Evolutionary conservation across 2,329 filamentous ascomycete genomes (phyloP).

Genomic region (Aureobasidium sp.): DNA sequence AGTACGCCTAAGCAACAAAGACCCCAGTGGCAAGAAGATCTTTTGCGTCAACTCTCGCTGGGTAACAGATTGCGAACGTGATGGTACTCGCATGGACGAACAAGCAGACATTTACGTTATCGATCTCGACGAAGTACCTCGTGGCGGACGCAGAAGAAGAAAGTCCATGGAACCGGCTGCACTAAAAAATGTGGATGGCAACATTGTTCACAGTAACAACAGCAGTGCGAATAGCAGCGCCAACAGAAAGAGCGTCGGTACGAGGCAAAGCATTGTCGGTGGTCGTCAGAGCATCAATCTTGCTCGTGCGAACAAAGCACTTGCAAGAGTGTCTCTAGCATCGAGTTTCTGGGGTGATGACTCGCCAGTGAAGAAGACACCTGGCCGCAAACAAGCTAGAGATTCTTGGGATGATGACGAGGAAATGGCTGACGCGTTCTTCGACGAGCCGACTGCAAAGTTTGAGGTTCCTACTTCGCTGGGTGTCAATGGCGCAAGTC

Average conservation of each 20-base stretch:
- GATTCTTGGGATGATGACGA: constrained; percentile 22
- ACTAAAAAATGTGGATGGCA: constrained; percentile 26
- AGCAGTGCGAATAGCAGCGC: constrained; percentile 25
- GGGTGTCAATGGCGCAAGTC: constrained; percentile 15
- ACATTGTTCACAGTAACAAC: constrained; percentile 22
- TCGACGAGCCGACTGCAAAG: constrained; percentile 11
- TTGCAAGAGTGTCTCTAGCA: constrained; percentile 18
- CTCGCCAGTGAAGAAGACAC: constrained; percentile 15
- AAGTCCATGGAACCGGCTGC: constrained; percentile 31
- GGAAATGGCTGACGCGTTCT: constrained; percentile 20
- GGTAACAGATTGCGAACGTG: constrained; percentile 29
- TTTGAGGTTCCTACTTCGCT: constrained; percentile 25
- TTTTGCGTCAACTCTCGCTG: constrained; percentile 31
- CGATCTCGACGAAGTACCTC: constrained; percentile 25
- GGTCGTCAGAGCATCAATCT: constrained; percentile 15
- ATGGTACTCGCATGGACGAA: constrained; percentile 25
- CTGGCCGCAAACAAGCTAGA: not conserved
- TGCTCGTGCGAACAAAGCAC: constrained; percentile 13
- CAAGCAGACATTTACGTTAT: constrained; percentile 26
- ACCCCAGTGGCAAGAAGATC: constrained; percentile 22
- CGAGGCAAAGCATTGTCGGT: not conserved
- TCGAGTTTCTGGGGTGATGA: constrained; percentile 15
- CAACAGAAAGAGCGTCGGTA: constrained; percentile 19
- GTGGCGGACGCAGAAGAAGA: constrained; percentile 24
- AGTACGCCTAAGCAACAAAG: constrained; percentile 27